A percentile compares a stretch with the other conserved stretches of the same genome.
Conservation (phyloP, 192 early-diverging fungal species). For the Glomus cerebriforme region DNA sequence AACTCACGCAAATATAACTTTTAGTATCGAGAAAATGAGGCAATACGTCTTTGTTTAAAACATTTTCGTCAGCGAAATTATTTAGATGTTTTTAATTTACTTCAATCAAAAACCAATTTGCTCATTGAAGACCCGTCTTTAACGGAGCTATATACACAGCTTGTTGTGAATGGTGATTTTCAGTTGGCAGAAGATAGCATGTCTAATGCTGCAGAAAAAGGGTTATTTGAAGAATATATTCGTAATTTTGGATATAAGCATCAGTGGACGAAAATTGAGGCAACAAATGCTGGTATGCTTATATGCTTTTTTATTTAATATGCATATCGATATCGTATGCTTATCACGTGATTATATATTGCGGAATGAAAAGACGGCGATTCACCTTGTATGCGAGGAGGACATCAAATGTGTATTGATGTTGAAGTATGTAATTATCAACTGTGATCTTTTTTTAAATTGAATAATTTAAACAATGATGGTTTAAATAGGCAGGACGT, state of each 20-base stretch:
- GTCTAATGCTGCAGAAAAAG: slow-evolving; percentile 54
- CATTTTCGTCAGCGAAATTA: slow-evolving; percentile 84
- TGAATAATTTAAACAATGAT: not conserved
- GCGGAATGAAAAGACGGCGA: slow-evolving; percentile 32
- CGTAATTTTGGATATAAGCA: slow-evolving; percentile 69
- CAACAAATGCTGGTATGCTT: slow-evolving; percentile 42
- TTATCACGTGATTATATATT: not conserved
- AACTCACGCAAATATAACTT: slow-evolving; percentile 7
- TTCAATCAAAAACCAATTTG: slow-evolving; percentile 63
- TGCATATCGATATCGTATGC: not conserved
- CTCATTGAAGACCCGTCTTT: slow-evolving; percentile 82
- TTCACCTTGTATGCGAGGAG: slow-evolving; percentile 75
- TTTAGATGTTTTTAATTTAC: slow-evolving; percentile 66
- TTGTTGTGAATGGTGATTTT: slow-evolving; percentile 77
- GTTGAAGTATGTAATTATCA: slow-evolving; percentile 39
- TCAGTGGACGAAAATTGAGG: slow-evolving; percentile 60
- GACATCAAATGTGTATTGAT: slow-evolving; percentile 98
- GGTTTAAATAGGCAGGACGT: slow-evolving; percentile 39
- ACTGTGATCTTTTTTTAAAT: not conserved
- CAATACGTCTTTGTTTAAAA: slow-evolving; percentile 84
- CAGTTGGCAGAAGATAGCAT: slow-evolving; percentile 72
- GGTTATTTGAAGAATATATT: slow-evolving; percentile 77
- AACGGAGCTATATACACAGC: slow-evolving; percentile 68
- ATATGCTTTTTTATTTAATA: slow-evolving; percentile 19
- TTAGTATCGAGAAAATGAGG: slow-evolving; percentile 76